These are phyloP conservation scores for Porogramme epimiltina DNA, from an alignment of 1,284 basidiomycete species.

Conservation along the genomic window DNA sequence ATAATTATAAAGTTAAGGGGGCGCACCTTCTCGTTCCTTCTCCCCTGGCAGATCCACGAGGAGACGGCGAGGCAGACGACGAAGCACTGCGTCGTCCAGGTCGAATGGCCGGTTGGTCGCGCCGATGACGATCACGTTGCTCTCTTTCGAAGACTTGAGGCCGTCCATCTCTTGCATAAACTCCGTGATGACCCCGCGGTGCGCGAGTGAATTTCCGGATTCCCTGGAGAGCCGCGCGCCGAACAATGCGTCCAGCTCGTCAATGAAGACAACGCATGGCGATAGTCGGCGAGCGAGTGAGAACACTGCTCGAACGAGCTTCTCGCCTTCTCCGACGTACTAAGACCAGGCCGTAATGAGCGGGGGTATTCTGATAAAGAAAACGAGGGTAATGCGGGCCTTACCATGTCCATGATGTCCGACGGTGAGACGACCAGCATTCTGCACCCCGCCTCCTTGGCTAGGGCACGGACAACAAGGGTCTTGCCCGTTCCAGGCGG, in stretches of 20 bases:
- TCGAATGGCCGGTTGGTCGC: constrained; percentile 92
- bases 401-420: constrained; percentile 88
- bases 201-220: constrained; percentile 81
- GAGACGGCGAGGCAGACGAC: constrained; percentile 81
- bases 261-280: constrained; percentile 94
- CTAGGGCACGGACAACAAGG: constrained; percentile 86
- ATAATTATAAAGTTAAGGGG: background rate
- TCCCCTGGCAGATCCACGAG: constrained; percentile 85
- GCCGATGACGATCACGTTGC: constrained; percentile 90
- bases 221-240: constrained; percentile 86
- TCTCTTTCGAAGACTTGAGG: constrained; percentile 76
- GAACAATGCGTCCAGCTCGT: constrained; percentile 95
- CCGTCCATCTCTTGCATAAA: constrained; percentile 99
- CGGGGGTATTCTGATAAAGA: background rate
- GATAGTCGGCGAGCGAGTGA: constrained; percentile 85
- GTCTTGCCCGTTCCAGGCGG: constrained; percentile 95
- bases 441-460: constrained; percentile 87
- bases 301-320: constrained; percentile 91
- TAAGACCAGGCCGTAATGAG: constrained; percentile 31
- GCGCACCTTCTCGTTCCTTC: constrained; percentile 77
- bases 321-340: constrained; percentile 96
- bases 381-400: constrained; percentile 11
- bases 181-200: constrained; percentile 85
- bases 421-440: constrained; percentile 87
- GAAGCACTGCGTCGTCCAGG: constrained; percentile 82